Evolutionary conservation across 2,329 filamentous ascomycete species (phyloP).

Genomic region (Colletotrichum sp.): DNA sequence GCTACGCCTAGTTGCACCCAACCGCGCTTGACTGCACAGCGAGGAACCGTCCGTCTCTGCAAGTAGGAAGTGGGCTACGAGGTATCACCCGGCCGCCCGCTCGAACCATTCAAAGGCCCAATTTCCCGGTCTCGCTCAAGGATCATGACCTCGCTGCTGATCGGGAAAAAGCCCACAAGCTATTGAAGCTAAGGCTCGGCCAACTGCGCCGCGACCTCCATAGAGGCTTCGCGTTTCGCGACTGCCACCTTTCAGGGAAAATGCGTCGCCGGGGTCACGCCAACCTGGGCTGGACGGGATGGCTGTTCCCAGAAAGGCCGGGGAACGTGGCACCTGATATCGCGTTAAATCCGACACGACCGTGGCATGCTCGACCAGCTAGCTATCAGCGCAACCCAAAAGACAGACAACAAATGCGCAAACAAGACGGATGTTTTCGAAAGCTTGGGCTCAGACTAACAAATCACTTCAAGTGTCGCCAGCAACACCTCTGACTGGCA

Average conservation of each 20-base stretch:
- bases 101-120: not conserved
- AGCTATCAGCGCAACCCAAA: not conserved
- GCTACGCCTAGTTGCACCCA: not conserved
- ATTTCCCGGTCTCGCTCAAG: not conserved
- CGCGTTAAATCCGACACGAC: not conserved
- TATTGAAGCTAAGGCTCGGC: not conserved
- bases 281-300: not conserved
- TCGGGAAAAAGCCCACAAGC: not conserved
- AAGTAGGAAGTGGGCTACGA: not conserved
- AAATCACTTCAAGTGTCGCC: not conserved
- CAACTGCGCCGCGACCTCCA: not conserved
- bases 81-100: not conserved
- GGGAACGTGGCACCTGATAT: constrained; percentile 2
- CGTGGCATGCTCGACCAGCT: not conserved
- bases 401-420: not conserved
- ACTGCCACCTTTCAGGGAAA: constrained; percentile 8
- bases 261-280: not conserved
- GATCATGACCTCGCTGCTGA: not conserved
- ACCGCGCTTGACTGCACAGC: not conserved
- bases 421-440: not conserved
- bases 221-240: constrained; percentile 1
- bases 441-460: not conserved
- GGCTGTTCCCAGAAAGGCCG: not conserved
- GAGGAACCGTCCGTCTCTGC: not conserved
- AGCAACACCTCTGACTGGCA: not conserved